Base-by-base conservation (phyloP, 2,329 filamentous ascomycete genomes). In the Cercospora brassicicola region DNA sequence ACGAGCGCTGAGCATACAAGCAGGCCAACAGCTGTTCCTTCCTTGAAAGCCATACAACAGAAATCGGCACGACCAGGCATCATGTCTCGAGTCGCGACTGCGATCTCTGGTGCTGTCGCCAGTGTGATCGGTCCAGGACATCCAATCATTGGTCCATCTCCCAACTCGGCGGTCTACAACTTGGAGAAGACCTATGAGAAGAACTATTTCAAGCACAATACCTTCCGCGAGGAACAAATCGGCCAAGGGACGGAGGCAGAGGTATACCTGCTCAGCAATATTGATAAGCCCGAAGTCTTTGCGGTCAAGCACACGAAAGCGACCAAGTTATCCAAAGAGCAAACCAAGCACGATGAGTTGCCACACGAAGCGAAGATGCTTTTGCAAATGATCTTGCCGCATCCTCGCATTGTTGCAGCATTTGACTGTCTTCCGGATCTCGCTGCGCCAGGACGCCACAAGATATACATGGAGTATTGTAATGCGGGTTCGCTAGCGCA, bases 381-480 rank as follows among this genome's bases (percentile, higher is more conserved):
- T 1, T 18, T 48, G 13, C 10, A 33, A 15, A 42, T 48, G 39
- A 28, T 62, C 26, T 23, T 53, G 6, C 23, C 56, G 7, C 42
- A 64, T 15, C 55, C 61, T 26, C 28, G 62, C 1, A 64, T 67
- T 30, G 55, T 67, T 10, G 62, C 63, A 10, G 26, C 39, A 7
- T 51, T 39, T 5, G 26, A 62, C 20, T 61, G 42, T 11, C 36
- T 62, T 33, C 36, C 56, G 2, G 62, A 68, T 33, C 48, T 31
- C 18, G 26, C 28, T 13, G 42, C 56, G 18, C 30, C 48, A 20
- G 62, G 62, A 2, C 62, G 63, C 4, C 59, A 56, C 15, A 59
- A 55, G 62, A 36, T 72, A 15, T 62, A 60, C 23, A 63, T 73
- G 36, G 73, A 73, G 33, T 72, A 69, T 59, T 71, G 68, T 36